A percentile compares a stretch with the other conserved stretches of the same genome.
phyloP scores from a whole-genome alignment of 495 filamentous ascomycete genomes.

The Pseudoneurospora amorphoporcata region DNA sequence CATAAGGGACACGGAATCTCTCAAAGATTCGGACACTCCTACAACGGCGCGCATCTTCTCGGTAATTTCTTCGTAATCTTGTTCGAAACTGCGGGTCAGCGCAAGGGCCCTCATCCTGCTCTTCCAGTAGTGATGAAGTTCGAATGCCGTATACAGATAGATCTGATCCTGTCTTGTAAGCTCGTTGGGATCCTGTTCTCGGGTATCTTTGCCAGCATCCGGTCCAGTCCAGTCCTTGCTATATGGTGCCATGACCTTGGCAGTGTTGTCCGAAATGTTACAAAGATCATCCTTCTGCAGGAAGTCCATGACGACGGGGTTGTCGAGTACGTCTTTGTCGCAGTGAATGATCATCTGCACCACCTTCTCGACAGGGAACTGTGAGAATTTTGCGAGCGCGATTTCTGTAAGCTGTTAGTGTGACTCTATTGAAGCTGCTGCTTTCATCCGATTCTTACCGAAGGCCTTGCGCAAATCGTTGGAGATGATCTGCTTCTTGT shows the following conservation, averaged over 20 bases:
- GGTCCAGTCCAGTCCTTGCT: conserved; percentile 94
- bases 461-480: conserved; percentile 85
- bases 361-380: conserved; percentile 67
- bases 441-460: conserved; percentile 34
- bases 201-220: conserved; percentile 63
- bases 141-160: conserved; percentile 84
- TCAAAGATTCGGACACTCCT: conserved; percentile 72
- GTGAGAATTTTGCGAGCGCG: conserved; percentile 79
- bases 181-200: conserved; percentile 81
- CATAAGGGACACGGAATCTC: conserved; percentile 86
- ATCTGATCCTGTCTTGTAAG: conserved; percentile 93
- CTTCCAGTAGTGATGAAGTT: conserved; percentile 98
- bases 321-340: conserved; percentile 83
- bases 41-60: conserved; percentile 74
- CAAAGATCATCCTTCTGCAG: conserved; percentile 85
- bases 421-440: not conserved
- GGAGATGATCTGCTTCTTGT: conserved; percentile 96
- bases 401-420: conserved; percentile 51
- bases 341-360: conserved; percentile 93
- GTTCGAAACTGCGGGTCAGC: conserved; percentile 75
- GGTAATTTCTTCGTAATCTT: conserved; percentile 85
- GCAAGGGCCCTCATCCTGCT: conserved; percentile 83
- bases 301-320: conserved; percentile 95
- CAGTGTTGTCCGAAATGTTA: conserved; percentile 78
- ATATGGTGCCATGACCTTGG: conserved; percentile 89